Conservation (phyloP, 148 eudicot genomes). For the Vaccinium corymbosum region DNA sequence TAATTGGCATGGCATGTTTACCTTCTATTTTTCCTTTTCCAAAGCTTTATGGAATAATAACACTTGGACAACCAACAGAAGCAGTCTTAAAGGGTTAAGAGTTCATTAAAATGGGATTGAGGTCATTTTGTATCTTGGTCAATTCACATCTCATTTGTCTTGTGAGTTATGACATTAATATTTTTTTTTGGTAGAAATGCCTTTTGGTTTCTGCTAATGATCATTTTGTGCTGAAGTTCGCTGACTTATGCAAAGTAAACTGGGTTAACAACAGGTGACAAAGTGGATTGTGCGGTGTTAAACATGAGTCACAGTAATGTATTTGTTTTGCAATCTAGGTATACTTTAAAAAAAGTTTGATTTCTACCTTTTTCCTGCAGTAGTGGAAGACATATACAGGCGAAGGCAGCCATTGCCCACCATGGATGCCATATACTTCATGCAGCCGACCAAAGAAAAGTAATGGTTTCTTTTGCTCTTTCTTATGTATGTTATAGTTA, state of each 20-base stretch:
- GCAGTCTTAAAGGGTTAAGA: background rate
- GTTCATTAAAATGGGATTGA: background rate
- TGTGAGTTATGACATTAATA: background rate
- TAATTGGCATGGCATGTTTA: background rate
- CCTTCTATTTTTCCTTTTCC: background rate
- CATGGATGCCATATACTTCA: conserved; percentile 89
- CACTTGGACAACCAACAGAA: background rate
- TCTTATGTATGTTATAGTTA: background rate
- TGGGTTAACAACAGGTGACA: background rate
- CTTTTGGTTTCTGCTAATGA: background rate
- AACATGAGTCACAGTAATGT: background rate
- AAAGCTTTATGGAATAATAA: background rate
- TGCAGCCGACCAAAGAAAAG: conserved; percentile 94
- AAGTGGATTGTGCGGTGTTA: background rate
- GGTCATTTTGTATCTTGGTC: background rate
- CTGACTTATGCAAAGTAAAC: background rate
- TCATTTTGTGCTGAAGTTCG: background rate
- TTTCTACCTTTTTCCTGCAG: conserved; percentile 40
- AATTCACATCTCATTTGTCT: background rate
- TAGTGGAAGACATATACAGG: conserved; percentile 93
- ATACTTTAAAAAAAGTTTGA: background rate
- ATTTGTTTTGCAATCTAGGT: background rate
- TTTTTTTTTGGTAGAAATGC: background rate
- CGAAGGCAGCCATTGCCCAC: conserved; percentile 89
- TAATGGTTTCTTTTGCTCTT: conserved; percentile 23